phyloP scores from a whole-genome alignment of 2,329 filamentous ascomycete genomes.

The Davidsoniella virescens region DNA sequence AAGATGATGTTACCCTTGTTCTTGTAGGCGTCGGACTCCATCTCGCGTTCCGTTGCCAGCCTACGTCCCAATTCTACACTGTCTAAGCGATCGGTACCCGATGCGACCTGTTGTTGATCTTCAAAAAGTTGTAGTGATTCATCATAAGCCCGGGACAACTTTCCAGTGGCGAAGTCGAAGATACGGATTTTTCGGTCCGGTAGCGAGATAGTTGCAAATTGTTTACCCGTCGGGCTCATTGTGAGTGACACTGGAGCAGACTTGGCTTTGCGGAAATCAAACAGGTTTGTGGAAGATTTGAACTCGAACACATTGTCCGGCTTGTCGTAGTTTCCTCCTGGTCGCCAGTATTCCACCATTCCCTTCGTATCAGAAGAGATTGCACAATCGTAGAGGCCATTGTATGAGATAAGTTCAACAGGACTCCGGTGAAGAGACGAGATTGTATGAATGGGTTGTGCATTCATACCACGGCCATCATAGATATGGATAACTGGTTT shows the following conservation, averaged over 20 bases:
- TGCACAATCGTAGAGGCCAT: conserved; percentile 76
- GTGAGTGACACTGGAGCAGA: conserved; percentile 67
- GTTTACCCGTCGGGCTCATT: conserved; percentile 70
- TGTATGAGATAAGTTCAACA: conserved; percentile 77
- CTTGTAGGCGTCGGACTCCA: conserved; percentile 53
- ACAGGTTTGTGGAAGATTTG: conserved; percentile 86
- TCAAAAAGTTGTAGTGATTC: conserved; percentile 80
- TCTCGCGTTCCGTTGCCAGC: conserved; percentile 69
- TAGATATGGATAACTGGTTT: conserved; percentile 66
- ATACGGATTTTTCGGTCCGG: conserved; percentile 86
- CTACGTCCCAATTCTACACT: conserved; percentile 83
- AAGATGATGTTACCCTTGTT: conserved; percentile 76
- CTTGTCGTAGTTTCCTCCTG: conserved; percentile 68
- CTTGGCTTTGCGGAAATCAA: conserved; percentile 94
- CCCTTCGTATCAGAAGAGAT: conserved; percentile 76
- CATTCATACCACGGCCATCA: conserved; percentile 73
- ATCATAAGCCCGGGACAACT: conserved; percentile 83
- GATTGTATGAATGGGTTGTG: conserved; percentile 60
- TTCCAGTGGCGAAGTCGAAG: conserved; percentile 82
- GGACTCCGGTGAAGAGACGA: conserved; percentile 65
- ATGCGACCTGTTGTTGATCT: conserved; percentile 93
- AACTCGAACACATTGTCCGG: conserved; percentile 81
- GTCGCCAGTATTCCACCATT: conserved; percentile 95
- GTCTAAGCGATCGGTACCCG: conserved; percentile 63
- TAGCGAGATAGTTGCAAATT: conserved; percentile 79